Evolutionary conservation across 2,329 filamentous ascomycete genomes (phyloP).

Genomic region (Incumbomyces lentus): DNA sequence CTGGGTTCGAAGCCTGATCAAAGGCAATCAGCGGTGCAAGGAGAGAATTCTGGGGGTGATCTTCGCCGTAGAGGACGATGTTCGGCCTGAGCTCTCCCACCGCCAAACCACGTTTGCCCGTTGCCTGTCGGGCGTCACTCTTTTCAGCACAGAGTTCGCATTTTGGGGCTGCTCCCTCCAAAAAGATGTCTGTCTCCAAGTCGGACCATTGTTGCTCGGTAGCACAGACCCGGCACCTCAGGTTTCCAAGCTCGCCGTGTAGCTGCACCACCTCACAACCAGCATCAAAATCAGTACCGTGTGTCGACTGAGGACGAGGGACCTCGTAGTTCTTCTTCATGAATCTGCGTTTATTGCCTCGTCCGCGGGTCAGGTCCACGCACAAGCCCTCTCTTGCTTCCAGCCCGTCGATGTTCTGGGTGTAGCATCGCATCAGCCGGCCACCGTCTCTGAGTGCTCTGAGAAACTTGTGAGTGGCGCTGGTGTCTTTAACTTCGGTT

Average conservation of each 20-base stretch:
- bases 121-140: conserved; percentile 52
- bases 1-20: conserved; percentile 54
- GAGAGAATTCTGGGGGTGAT: conserved; percentile 57
- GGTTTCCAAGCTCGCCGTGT: conserved; percentile 55
- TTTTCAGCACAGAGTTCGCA: conserved; percentile 57
- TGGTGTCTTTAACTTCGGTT: conserved; percentile 48
- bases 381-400: conserved; percentile 60
- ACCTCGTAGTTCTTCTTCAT: conserved; percentile 34
- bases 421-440: conserved; percentile 61
- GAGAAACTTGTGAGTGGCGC: conserved; percentile 59
- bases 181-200: conserved; percentile 36
- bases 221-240: conserved; percentile 45
- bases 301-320: conserved; percentile 14
- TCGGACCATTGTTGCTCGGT: conserved; percentile 32
- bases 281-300: conserved; percentile 25
- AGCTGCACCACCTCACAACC: conserved; percentile 49
- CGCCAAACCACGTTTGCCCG: conserved; percentile 56
- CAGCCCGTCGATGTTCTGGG: conserved; percentile 65
- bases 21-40: conserved; percentile 60
- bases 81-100: conserved; percentile 60
- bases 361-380: conserved; percentile 51
- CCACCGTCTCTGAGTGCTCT: conserved; percentile 55
- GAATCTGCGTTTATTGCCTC: conserved; percentile 52
- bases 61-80: conserved; percentile 65
- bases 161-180: conserved; percentile 55